A percentile compares a stretch with the other conserved stretches of the same genome.
phyloP scores from a whole-genome alignment of 2,329 filamentous ascomycete genomes.

The Endoconidiophora laricicola region DNA sequence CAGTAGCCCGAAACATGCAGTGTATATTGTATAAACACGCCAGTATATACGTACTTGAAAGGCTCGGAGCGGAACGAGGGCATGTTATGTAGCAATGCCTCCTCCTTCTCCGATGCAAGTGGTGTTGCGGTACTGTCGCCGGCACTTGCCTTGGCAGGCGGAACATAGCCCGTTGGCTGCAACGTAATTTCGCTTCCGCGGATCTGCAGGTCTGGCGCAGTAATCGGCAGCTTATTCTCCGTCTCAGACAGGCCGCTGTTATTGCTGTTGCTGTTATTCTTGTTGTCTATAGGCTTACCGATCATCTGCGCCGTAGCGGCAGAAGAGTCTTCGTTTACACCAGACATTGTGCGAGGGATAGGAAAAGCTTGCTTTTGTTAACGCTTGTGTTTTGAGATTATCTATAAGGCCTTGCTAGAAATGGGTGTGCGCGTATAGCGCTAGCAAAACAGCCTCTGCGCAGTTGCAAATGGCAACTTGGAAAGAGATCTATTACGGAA shows the following conservation, averaged over 20 bases:
- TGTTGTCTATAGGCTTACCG: too few species aligned
- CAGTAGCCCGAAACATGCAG: background rate
- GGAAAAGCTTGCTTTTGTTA: too few species aligned
- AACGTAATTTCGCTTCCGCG: constrained; percentile 58
- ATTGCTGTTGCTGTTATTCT: too few species aligned
- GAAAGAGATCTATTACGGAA: too few species aligned
- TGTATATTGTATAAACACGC: background rate
- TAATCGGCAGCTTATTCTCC: constrained; percentile 16
- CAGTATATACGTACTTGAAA: constrained; percentile 30
- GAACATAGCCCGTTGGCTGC: constrained; percentile 53
- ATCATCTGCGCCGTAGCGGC: too few species aligned
- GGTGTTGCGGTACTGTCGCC: background rate
- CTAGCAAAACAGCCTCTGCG: too few species aligned
- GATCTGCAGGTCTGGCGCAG: constrained; percentile 62
- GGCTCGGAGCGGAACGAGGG: constrained; percentile 65
- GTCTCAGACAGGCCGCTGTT: background rate
- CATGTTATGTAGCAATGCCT: constrained; percentile 64
- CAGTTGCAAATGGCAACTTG: too few species aligned
- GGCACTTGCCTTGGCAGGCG: constrained; percentile 25
- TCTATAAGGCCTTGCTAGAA: too few species aligned
- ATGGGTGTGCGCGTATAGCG: too few species aligned
- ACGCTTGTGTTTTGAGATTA: too few species aligned
- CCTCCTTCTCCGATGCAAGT: constrained; percentile 38
- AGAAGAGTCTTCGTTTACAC: too few species aligned
- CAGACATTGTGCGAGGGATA: too few species aligned